Evolutionary conservation across 2,329 filamentous ascomycete species (phyloP).

Genomic region (Emydomyces testavorans): DNA sequence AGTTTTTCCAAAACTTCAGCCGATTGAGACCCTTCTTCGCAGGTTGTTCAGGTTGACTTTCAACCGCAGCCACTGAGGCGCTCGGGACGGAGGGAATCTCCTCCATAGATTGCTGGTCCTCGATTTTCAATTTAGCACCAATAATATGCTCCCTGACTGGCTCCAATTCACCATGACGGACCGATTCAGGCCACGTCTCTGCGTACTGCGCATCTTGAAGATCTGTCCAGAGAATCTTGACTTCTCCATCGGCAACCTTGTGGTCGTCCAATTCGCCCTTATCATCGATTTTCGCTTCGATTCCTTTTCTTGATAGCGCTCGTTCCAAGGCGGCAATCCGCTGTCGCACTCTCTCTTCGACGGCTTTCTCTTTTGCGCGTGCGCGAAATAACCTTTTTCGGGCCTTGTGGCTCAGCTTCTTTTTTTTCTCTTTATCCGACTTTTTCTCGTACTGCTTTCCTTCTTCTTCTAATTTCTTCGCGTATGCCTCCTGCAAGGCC

Average conservation of each 20-base stretch:
- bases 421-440: constrained; percentile 15
- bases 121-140: constrained; percentile 21
- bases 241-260: constrained; percentile 23
- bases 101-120: not conserved
- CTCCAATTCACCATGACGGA: constrained; percentile 35
- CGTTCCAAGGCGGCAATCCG: constrained; percentile 21
- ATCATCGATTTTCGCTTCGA: constrained; percentile 25
- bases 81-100: not conserved
- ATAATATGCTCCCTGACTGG: constrained; percentile 29
- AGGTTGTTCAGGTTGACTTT: not conserved
- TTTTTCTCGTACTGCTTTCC: constrained; percentile 14
- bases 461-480: constrained; percentile 14
- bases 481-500: constrained; percentile 23
- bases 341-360: constrained; percentile 19
- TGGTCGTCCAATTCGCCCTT: constrained; percentile 17
- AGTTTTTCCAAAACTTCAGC: constrained; percentile 15
- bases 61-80: not conserved
- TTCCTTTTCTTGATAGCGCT: constrained; percentile 13
- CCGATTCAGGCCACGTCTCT: constrained; percentile 33
- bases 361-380: constrained; percentile 20
- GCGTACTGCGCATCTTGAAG: constrained; percentile 35
- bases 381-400: constrained; percentile 25
- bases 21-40: constrained; percentile 14
- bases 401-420: constrained; percentile 25
- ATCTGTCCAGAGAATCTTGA: constrained; percentile 39